Evolutionary conservation across 805 yeast genomes (phyloP).

Genomic region (Saccharomycopsis sp.): DNA sequence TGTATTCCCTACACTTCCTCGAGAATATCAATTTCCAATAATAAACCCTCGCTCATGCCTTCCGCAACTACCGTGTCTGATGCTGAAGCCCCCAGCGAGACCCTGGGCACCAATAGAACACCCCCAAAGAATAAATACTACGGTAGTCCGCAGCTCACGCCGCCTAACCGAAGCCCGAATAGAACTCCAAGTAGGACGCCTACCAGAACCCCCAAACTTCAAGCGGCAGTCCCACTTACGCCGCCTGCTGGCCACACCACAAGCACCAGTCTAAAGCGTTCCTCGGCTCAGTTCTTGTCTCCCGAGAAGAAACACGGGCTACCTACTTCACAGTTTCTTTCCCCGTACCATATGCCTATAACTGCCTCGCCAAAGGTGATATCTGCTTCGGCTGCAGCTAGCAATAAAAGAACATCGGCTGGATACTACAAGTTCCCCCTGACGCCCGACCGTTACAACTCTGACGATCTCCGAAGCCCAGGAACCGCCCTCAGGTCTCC

Average conservation of each 20-base stretch:
- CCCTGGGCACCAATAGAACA: neutral
- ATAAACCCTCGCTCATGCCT: neutral
- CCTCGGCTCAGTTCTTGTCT: slow-evolving; percentile 10
- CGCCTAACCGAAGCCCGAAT: neutral
- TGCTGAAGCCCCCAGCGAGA: too few species aligned
- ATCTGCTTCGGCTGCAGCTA: neutral
- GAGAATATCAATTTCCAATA: slow-evolving; percentile 4
- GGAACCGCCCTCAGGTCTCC: neutral
- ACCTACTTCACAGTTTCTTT: slow-evolving; percentile 2
- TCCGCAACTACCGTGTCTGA: neutral
- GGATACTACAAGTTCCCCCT: neutral
- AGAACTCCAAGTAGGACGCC: neutral
- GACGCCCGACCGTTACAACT: neutral
- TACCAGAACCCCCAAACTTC: slow-evolving; percentile 1
- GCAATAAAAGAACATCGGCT: neutral
- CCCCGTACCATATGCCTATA: neutral
- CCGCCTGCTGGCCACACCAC: slow-evolving; percentile 12
- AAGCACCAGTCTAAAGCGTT: neutral
- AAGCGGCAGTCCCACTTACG: slow-evolving; percentile 11
- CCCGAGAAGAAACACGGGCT: slow-evolving; percentile 11
- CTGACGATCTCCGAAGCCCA: neutral
- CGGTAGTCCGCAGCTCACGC: neutral
- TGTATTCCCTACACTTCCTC: slow-evolving; percentile 20
- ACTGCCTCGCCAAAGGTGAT: neutral
- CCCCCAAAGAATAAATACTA: neutral